Evolutionary conservation across 371 early-diverging fungal genomes (phyloP), one percentile per base, ranked within the genome.

Genomic region (Apophysomyces elegans): DNA sequence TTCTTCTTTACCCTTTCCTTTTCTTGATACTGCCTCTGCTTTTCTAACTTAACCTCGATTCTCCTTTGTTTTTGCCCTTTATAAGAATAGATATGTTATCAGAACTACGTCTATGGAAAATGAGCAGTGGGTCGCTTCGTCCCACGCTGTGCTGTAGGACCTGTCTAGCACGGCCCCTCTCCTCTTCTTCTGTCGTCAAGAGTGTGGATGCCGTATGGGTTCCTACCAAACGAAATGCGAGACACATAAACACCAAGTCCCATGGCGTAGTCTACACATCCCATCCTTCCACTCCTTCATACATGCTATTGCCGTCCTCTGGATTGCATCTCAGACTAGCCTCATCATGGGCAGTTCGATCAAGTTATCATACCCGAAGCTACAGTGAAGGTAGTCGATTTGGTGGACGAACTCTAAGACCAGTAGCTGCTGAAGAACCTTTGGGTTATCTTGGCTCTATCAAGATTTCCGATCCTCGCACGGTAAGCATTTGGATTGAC

Each of bases 61-160:
- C 54, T 50, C 21, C 21, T 50, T 50, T 47, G 11, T 47, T 13
- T 13, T 41, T 13, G 1, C 41, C 41, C 41, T 41, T 41, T 5
- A 41, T 11, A 41, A 41, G 1, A 12, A 14, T 47, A 50, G 54
- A 21, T 21, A 50, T 50, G 21, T 18, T 50, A 35, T 1, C 4
- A 50, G 54, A 50, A 21, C 21, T 50, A 50, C 54, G 54, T 50
- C 21, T 50, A 21, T 50, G 54, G 54, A 50, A 50, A 26, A 50
- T 50, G 54, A 21, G 54, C 21, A n/a, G 54, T 26, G 16, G 7
- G 21, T 26, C 54, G 21, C 54, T 50, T 18, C 16, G 54, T 16
- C 21, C 16, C 16, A 21, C 54, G 16, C 54, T 50, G 21, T 50
- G 5, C 11, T 50, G 54, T 26, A 50, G 21, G 21, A 21, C 54